Conservation (phyloP, 257 asterid genomes). For the Linaria vulgaris region DNA sequence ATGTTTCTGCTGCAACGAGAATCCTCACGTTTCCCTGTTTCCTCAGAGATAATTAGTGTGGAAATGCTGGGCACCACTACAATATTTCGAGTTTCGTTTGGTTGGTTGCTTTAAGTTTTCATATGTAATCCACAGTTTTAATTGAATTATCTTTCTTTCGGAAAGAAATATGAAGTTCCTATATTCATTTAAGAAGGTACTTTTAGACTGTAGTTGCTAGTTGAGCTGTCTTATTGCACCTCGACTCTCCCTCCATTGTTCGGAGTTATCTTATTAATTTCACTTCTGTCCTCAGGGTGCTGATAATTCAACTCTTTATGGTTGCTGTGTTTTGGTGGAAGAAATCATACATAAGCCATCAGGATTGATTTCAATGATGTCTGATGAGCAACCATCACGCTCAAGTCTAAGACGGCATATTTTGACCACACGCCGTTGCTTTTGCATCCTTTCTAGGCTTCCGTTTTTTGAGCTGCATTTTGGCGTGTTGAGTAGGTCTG, state of each 20-base stretch:
- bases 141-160: neutral
- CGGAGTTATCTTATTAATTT: constrained; percentile 12
- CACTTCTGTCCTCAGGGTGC: constrained; percentile 65
- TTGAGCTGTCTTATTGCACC: constrained; percentile 7
- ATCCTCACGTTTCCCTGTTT: neutral
- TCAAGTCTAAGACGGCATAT: constrained; percentile 67
- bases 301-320: constrained; percentile 92
- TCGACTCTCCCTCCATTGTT: constrained; percentile 2
- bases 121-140: neutral
- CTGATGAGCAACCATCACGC: constrained; percentile 58
- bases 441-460: constrained; percentile 92
- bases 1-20: neutral
- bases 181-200: constrained; percentile 10
- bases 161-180: neutral
- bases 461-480: constrained; percentile 96
- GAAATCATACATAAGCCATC: constrained; percentile 92
- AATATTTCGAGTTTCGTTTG: neutral
- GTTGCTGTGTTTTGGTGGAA: constrained; percentile 97
- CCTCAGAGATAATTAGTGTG: neutral
- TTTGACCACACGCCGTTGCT: constrained; percentile 92
- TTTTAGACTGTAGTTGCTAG: constrained; percentile 5
- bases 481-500: constrained; percentile 86
- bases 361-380: constrained; percentile 76
- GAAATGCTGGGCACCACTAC: neutral
- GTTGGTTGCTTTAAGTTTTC: constrained; percentile 3